Base-by-base conservation (phyloP, 495 filamentous ascomycete genomes). In the Venustampulla echinocandica region DNA sequence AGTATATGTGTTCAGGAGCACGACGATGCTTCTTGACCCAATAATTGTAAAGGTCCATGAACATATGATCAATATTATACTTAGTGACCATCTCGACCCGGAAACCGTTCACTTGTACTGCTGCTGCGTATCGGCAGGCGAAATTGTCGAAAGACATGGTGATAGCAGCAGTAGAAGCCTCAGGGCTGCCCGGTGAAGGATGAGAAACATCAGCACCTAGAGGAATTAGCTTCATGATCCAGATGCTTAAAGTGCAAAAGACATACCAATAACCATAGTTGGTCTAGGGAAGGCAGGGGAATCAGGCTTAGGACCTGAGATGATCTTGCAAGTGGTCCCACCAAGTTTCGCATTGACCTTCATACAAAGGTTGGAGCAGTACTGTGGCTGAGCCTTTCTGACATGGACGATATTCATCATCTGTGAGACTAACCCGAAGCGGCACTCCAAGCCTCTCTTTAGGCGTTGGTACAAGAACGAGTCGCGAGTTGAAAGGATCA, bases 261-360 rank as follows among this genome's bases (percentile, higher is more conserved):
- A 41, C 47, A 17, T 52, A 49, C 54, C 54, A 37, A 57, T 54
- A 38, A 58, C 44, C 51, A 58, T 54, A 14, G 55, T 58, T 27
- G 43, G 43, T 0, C 22, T 6, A n/a, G 25, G 3, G 44, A 58
- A 58, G 32, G 41, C 34, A 21, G 47, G 40, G 2, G 27, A 11
- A 10, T 4, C 18, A 9, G 13, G 15, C 11, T 30, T 46, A 6
- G 37, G 9, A 13, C 7, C 21, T 40, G 24, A 36, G 10, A 55
- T 40, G n/a, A 40, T 22, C 34, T 50, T 50, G 27, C 35, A 45
- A 13, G 85, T 94, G 4, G 75, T 69, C 13, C 92, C 92, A 25
- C 92, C 92, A n/a, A 95, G 77, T 66, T 96, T 98, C 13, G 85
- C 82, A 56, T 97, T 96, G 46, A 98, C 74, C 64, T 98, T 98